Evolutionary conservation across 2,329 filamentous ascomycete genomes (phyloP).

Genomic region (Aspergillus texensis): DNA sequence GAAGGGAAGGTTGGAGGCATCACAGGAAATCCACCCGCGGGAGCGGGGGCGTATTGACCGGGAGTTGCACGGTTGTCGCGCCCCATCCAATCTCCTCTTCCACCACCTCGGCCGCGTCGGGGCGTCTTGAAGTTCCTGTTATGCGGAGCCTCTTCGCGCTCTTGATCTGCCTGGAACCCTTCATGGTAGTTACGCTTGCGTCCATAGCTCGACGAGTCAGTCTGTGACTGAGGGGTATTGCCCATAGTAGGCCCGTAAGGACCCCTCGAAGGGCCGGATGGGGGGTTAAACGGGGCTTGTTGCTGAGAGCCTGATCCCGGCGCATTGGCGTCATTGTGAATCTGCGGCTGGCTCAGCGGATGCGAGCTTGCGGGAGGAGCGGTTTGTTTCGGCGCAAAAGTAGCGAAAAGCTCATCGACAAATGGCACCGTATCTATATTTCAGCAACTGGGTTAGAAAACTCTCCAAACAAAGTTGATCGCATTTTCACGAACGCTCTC

Average conservation of each 20-base stretch:
- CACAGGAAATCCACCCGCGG: constrained; percentile 37
- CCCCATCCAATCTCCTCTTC: constrained; percentile 47
- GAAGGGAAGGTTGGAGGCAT: constrained; percentile 52
- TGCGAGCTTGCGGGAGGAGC: constrained; percentile 27
- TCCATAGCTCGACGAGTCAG: constrained; percentile 34
- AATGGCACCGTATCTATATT: constrained; percentile 53
- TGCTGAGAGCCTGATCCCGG: constrained; percentile 22
- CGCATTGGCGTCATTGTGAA: constrained; percentile 25
- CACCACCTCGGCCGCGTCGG: constrained; percentile 43
- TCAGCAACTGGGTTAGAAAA: constrained; percentile 15
- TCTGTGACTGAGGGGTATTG: constrained; percentile 23
- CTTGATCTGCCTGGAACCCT: constrained; percentile 49
- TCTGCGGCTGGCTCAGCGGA: constrained; percentile 27
- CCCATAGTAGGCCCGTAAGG: constrained; percentile 24
- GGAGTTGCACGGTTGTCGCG: constrained; percentile 30
- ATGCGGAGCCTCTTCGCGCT: constrained; percentile 45
- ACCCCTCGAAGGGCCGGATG: constrained; percentile 23
- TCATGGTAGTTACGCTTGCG: constrained; percentile 59
- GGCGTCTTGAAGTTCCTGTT: constrained; percentile 53
- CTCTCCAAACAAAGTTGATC: neutral
- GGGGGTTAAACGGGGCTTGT: constrained; percentile 26
- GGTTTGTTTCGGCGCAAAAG: constrained; percentile 50
- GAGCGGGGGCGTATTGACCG: constrained; percentile 31
- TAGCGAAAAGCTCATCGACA: constrained; percentile 59
- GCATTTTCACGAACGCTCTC: constrained; percentile 48